Evolutionary conservation across 2,329 filamentous ascomycete genomes (phyloP).

Genomic region (Scleromitrula shiraiana): DNA sequence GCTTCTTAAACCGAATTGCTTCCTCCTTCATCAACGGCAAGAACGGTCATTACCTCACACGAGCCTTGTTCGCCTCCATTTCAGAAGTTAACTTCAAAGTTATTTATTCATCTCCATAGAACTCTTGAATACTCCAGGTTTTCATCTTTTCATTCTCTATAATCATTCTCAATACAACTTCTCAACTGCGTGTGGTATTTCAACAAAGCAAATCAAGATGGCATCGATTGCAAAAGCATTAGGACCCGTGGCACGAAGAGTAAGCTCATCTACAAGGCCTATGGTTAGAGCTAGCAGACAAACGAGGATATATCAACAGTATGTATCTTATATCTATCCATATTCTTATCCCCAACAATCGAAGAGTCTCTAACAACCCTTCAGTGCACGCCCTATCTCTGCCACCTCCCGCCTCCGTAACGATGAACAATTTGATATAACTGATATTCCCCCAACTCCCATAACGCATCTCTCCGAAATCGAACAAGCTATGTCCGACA

Average conservation of each 20-base stretch:
- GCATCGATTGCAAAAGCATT: conserved; percentile 39
- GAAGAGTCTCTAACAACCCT: conserved; percentile 3
- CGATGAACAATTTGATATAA: conserved; percentile 49
- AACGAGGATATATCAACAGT: conserved; percentile 36
- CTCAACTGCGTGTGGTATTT: background rate
- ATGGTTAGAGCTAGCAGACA: conserved; percentile 32
- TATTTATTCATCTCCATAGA: no score
- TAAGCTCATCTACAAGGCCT: conserved; percentile 31
- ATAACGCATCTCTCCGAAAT: conserved; percentile 90
- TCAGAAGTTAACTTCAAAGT: no score
- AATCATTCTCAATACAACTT: background rate
- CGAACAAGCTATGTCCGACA: conserved; percentile 80
- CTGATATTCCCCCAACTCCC: conserved; percentile 77
- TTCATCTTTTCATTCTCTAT: background rate
- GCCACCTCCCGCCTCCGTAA: conserved; percentile 48
- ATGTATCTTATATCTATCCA: conserved; percentile 10
- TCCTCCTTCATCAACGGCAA: background rate
- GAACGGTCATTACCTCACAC: background rate
- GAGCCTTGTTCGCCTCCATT: background rate
- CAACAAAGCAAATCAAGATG: conserved; percentile 30
- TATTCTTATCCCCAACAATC: background rate
- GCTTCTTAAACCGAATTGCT: conserved; percentile 6
- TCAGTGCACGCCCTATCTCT: conserved; percentile 48
- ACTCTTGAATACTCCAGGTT: no score
- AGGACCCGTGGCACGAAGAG: conserved; percentile 36